Conservation (phyloP, 2,329 filamentous ascomycete genomes). For the Calonectria crousiana region DNA sequence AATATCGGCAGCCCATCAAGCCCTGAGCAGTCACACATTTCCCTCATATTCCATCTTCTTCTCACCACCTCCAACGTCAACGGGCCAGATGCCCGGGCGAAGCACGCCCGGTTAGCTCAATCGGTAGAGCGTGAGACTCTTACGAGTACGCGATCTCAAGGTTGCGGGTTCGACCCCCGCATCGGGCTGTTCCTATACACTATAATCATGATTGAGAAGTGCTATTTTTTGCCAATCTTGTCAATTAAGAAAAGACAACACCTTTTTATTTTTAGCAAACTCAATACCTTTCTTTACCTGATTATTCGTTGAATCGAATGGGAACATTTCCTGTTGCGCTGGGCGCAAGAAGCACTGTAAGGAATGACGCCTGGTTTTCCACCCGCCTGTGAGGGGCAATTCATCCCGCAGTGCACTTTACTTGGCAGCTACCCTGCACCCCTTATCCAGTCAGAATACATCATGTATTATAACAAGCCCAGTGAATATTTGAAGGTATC, state of each 20-base stretch:
- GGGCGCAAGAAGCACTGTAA: not conserved
- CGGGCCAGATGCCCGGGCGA: conserved; percentile 58
- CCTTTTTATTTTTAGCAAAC: not conserved
- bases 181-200: conserved; percentile 50
- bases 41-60: not conserved
- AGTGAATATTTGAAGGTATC: not conserved
- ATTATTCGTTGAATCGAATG: not conserved
- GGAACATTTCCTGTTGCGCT: not conserved
- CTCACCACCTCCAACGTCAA: not conserved
- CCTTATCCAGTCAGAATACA: not conserved
- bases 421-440: not conserved
- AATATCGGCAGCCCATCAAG: not conserved
- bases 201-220: conserved; percentile 47
- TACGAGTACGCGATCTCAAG: conserved; percentile 63
- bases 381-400: not conserved
- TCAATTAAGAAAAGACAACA: no score
- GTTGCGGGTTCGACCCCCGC: conserved; percentile 66
- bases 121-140: conserved; percentile 76
- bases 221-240: conserved; percentile 30
- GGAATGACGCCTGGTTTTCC: not conserved
- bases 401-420: not conserved
- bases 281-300: not conserved
- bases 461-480: not conserved
- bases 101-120: conserved; percentile 48
- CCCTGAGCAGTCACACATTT: conserved; percentile 16